Conservation (phyloP, 257 asterid species). For the Ballota nigra region DNA sequence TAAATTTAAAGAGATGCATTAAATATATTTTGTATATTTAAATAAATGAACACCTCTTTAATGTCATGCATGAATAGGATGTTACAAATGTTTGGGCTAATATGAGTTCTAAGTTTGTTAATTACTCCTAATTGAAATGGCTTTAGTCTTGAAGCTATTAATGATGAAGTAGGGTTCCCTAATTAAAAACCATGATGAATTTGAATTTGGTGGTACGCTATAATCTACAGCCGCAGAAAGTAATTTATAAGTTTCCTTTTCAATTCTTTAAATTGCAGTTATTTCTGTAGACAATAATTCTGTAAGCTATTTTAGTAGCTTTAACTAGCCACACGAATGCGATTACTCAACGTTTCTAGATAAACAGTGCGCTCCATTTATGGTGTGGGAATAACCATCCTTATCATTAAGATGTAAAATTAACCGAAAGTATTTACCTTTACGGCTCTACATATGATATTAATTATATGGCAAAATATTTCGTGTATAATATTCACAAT, state of each 20-base stretch:
- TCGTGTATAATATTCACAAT: too few species aligned
- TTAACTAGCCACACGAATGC: background rate
- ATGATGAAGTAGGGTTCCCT: background rate
- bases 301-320: background rate
- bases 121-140: background rate
- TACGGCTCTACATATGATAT: background rate
- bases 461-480: too few species aligned
- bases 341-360: background rate
- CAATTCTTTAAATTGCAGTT: constrained; percentile 20
- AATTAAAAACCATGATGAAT: background rate
- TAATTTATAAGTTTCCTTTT: background rate
- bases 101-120: background rate
- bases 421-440: background rate
- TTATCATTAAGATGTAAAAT: background rate
- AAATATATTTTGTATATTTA: too few species aligned
- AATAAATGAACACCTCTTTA: too few species aligned
- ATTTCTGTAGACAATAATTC: constrained; percentile 7
- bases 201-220: background rate
- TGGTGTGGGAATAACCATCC: background rate
- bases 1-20: background rate
- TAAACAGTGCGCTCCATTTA: background rate
- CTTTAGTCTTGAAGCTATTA: background rate
- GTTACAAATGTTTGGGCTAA: too few species aligned
- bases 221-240: constrained; percentile 6
- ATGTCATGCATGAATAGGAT: background rate